Percentiles rank a stretch among this genome's conserved stretches.
Conservation (phyloP, 495 filamentous ascomycete genomes). For the Staphylotrichum longicolle region DNA sequence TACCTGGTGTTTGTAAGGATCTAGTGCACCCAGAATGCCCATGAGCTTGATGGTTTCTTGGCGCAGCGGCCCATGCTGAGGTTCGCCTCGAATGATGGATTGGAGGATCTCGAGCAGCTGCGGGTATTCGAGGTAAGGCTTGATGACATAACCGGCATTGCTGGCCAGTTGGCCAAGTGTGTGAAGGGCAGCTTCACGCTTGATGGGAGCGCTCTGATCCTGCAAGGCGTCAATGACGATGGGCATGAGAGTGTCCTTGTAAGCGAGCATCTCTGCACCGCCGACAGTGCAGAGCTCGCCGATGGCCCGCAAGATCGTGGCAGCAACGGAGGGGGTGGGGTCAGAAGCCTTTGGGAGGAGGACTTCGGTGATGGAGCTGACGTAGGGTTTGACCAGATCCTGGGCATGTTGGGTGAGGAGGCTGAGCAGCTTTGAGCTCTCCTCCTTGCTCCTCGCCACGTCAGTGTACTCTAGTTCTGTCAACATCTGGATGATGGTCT, state of each 20-base stretch:
- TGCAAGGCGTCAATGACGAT: conserved; percentile 90
- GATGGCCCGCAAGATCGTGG: conserved; percentile 88
- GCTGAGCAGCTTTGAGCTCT: conserved; percentile 89
- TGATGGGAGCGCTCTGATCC: conserved; percentile 82
- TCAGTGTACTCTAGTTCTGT: conserved; percentile 96
- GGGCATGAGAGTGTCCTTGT: conserved; percentile 87
- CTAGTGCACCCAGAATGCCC: conserved; percentile 92
- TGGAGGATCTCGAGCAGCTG: conserved; percentile 88
- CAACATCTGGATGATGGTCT: conserved; percentile 90
- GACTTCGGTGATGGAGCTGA: conserved; percentile 88
- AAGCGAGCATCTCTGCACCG: conserved; percentile 82
- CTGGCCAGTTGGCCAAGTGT: conserved; percentile 90
- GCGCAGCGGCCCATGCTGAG: conserved; percentile 70
- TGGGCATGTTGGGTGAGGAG: conserved; percentile 88
- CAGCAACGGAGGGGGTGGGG: conserved; percentile 77
- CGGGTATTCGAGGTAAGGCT: conserved; percentile 92
- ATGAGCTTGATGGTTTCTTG: conserved; percentile 95
- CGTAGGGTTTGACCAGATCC: conserved; percentile 88
- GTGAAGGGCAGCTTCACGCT: conserved; percentile 85
- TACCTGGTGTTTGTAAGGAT: conserved; percentile 93
- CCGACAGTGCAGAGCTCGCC: conserved; percentile 92
- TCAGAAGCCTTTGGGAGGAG: conserved; percentile 86
- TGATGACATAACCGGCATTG: conserved; percentile 95
- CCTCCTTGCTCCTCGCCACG: conserved; percentile 87
- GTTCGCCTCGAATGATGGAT: conserved; percentile 87